Conservation (phyloP, 495 filamentous ascomycete species). For the Hypoxylon trugodes region DNA sequence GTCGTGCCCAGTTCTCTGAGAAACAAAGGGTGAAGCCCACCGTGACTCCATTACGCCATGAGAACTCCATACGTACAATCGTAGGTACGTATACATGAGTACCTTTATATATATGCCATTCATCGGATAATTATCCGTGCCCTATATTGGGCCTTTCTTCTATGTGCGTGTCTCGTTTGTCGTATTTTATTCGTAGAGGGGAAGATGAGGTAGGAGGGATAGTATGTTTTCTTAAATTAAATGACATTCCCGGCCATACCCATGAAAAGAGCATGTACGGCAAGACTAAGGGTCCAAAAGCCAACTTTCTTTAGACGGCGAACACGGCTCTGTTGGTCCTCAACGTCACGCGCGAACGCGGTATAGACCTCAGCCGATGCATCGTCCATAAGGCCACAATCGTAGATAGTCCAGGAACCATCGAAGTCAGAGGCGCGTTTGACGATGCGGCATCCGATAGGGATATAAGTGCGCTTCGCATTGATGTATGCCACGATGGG, state of each 20-base stretch:
- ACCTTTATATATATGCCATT: conserved; percentile 10
- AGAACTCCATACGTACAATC: conserved; percentile 9
- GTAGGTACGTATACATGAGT: background rate
- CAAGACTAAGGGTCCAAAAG: conserved; percentile 90
- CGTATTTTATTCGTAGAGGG: conserved; percentile 17
- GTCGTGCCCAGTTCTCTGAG: no score
- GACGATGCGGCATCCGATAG: conserved; percentile 91
- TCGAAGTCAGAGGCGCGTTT: conserved; percentile 90
- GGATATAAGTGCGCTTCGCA: conserved; percentile 89
- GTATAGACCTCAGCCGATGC: conserved; percentile 92
- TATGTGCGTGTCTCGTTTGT: background rate
- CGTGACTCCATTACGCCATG: no score
- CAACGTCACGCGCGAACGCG: conserved; percentile 88
- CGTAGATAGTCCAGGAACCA: conserved; percentile 93
- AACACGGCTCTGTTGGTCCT: conserved; percentile 83
- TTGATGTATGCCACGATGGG: conserved; percentile 99
- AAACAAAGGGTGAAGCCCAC: no score
- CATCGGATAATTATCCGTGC: conserved; percentile 2
- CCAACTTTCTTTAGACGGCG: conserved; percentile 94
- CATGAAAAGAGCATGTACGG: conserved; percentile 93
- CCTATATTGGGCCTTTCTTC: no score
- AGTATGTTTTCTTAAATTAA: no score
- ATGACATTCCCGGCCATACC: conserved; percentile 88
- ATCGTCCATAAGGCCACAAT: conserved; percentile 95
- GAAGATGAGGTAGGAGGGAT: background rate